A percentile compares a stretch with the other conserved stretches of the same genome.
Evolutionary conservation across 345 rosid species (phyloP).

Genomic region (Gossypium thurberi): DNA sequence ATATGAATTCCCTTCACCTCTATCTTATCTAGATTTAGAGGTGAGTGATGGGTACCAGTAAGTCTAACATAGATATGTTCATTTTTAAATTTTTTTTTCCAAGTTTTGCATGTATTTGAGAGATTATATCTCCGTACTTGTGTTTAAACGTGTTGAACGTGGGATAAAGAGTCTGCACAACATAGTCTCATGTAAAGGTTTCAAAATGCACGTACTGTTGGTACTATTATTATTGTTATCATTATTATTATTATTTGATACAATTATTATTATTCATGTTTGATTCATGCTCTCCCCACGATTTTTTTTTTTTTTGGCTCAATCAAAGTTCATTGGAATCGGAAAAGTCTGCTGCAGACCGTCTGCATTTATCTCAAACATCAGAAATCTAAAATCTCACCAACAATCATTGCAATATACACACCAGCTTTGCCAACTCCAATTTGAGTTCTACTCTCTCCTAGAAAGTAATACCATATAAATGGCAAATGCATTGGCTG

Average conservation of each 20-base stretch:
- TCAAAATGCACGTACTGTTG: slow-evolving; percentile 11
- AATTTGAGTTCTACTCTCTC: too few species aligned
- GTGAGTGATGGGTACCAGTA: not conserved
- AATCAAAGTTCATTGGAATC: too few species aligned
- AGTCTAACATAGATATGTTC: not conserved
- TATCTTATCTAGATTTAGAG: not conserved
- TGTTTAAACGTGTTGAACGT: not conserved
- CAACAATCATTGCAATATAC: too few species aligned
- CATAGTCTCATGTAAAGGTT: slow-evolving; percentile 3
- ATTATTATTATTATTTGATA: not conserved
- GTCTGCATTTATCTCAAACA: too few species aligned
- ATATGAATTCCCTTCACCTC: not conserved
- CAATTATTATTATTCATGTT: not conserved
- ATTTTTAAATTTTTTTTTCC: not conserved
- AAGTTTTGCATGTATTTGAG: not conserved
- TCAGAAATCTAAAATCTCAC: too few species aligned
- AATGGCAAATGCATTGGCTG: too few species aligned
- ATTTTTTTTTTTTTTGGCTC: too few species aligned
- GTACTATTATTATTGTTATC: not conserved
- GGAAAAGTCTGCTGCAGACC: too few species aligned
- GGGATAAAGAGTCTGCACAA: not conserved
- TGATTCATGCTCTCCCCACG: too few species aligned
- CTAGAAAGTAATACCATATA: too few species aligned
- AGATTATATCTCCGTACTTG: not conserved
- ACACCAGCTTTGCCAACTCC: too few species aligned